These are phyloP conservation scores for Aureobasidium uvarum DNA, from an alignment of 2,329 filamentous ascomycete species.

Conservation along the genomic window DNA sequence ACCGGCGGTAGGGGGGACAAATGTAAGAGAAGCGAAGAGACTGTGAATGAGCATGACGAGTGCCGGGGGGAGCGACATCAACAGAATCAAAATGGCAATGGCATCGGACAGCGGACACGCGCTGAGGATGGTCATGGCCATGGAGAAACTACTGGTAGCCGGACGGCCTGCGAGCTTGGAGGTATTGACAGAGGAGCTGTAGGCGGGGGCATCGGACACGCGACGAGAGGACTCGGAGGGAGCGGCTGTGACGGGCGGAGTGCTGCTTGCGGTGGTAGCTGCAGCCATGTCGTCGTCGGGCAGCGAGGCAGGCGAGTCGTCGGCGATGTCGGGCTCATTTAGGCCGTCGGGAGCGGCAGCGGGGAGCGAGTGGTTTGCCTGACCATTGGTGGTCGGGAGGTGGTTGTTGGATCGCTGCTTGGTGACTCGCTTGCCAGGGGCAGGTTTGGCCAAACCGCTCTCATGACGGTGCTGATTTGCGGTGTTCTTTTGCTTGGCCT, in stretches of 20 bases:
- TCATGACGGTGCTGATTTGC: conserved; percentile 66
- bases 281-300: conserved; percentile 27
- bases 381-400: conserved; percentile 31
- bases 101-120: conserved; percentile 92
- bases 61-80: conserved; percentile 87
- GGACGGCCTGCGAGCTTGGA: conserved; percentile 23
- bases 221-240: conserved; percentile 26
- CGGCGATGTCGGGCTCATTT: conserved; percentile 24
- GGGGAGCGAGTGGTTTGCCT: conserved; percentile 31
- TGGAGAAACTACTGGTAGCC: conserved; percentile 68
- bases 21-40: conserved; percentile 88
- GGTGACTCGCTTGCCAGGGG: conserved; percentile 66
- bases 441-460: conserved; percentile 69
- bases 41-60: conserved; percentile 86
- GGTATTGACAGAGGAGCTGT: conserved; percentile 51
- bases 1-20: conserved; percentile 75
- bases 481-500: conserved; percentile 45
- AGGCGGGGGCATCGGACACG: conserved; percentile 32
- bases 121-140: conserved; percentile 81
- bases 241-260: conserved; percentile 7
- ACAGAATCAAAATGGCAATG: conserved; percentile 91
- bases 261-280: conserved; percentile 7
- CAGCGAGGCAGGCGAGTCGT: conserved; percentile 25
- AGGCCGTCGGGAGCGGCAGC: conserved; percentile 37
- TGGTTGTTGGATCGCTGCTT: conserved; percentile 45